These are phyloP conservation scores for Aotearoamyces nothofagi DNA, from an alignment of 2,329 filamentous ascomycete species.

Conservation along the genomic window DNA sequence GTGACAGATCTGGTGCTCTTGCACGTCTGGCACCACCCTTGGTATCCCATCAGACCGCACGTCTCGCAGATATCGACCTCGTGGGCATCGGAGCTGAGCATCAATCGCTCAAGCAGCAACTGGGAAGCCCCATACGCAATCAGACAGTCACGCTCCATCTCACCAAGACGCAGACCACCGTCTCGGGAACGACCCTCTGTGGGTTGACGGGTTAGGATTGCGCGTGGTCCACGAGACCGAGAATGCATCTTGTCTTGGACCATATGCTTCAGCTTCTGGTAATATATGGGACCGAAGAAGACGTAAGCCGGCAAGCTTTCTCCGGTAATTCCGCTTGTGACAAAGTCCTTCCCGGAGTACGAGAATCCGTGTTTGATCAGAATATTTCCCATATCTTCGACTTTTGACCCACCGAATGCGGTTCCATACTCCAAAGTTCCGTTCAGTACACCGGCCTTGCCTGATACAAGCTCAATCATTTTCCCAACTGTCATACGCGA, in stretches of 20 bases:
- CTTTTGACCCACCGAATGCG: slow-evolving; percentile 67
- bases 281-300: slow-evolving; percentile 98
- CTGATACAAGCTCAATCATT: slow-evolving; percentile 85
- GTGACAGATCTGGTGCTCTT: slow-evolving; percentile 71
- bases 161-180: slow-evolving; percentile 82
- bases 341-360: slow-evolving; percentile 94
- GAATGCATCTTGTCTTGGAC: slow-evolving; percentile 99
- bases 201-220: slow-evolving; percentile 86
- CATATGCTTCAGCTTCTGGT: slow-evolving; percentile 99
- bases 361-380: slow-evolving; percentile 82
- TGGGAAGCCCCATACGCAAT: slow-evolving; percentile 95
- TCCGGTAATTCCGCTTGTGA: slow-evolving; percentile 89
- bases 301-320: slow-evolving; percentile 91
- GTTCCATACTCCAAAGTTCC: slow-evolving; percentile 84
- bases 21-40: slow-evolving; percentile 89
- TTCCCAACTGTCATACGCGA: slow-evolving; percentile 99
- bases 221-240: slow-evolving; percentile 74
- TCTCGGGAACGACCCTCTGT: slow-evolving; percentile 90
- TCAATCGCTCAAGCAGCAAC: slow-evolving; percentile 79
- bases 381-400: slow-evolving; percentile 78
- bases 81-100: slow-evolving; percentile 86
- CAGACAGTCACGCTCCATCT: slow-evolving; percentile 97
- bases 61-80: slow-evolving; percentile 86
- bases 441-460: slow-evolving; percentile 79
- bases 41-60: slow-evolving; percentile 91